phyloP scores from a whole-genome alignment of 2,329 filamentous ascomycete species.

The Bipolaris bicolor region DNA sequence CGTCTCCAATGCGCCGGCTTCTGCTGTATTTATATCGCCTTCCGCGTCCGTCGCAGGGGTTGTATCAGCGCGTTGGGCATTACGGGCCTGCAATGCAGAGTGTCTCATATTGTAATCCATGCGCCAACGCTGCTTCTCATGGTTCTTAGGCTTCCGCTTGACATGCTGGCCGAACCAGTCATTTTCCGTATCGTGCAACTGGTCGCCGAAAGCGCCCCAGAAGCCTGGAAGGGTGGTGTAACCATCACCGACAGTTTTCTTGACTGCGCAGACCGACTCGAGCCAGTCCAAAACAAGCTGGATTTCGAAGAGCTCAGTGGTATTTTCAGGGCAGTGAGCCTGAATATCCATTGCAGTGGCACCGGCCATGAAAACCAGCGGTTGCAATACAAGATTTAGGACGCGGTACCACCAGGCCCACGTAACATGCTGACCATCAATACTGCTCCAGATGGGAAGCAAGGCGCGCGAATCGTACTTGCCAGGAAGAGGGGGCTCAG shows the following conservation, averaged over 20 bases:
- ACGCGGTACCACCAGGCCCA: conserved; percentile 68
- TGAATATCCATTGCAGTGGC: conserved; percentile 61
- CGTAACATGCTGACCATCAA: conserved; percentile 65
- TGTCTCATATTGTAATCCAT: conserved; percentile 30
- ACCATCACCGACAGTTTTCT: conserved; percentile 25
- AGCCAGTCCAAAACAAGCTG: conserved; percentile 44
- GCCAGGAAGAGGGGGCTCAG: conserved; percentile 37
- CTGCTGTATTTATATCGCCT: not conserved
- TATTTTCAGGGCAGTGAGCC: conserved; percentile 41
- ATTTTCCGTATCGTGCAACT: conserved; percentile 31
- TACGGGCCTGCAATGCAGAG: conserved; percentile 16
- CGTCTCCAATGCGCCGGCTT: not conserved
- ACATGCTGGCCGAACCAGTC: conserved; percentile 44
- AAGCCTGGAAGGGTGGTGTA: conserved; percentile 31
- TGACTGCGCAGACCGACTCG: conserved; percentile 30
- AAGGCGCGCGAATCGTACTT: conserved; percentile 50
- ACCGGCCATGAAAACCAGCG: conserved; percentile 67
- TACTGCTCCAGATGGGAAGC: conserved; percentile 74
- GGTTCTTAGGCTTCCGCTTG: conserved; percentile 30
- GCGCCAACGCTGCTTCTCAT: conserved; percentile 32
- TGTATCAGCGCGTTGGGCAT: not conserved
- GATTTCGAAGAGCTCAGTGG: conserved; percentile 42
- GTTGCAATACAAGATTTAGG: conserved; percentile 66
- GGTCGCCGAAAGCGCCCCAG: conserved; percentile 45
- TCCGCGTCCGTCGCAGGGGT: not conserved